phyloP scores from a whole-genome alignment of 1,139 yeast genomes.

The Suhomyces guaymorum region DNA sequence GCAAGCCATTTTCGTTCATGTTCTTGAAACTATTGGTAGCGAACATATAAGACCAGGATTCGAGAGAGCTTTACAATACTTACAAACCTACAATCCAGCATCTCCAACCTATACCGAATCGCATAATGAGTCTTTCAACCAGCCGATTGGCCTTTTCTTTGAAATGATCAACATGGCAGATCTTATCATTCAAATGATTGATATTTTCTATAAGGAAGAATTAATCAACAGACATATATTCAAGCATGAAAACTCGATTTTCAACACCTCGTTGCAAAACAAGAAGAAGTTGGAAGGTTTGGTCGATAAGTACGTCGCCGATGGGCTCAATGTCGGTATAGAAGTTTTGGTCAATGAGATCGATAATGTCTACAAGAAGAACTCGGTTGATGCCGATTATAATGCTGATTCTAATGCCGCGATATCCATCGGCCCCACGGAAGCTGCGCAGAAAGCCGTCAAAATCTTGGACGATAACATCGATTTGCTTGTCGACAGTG shows the following conservation, averaged over 20 bases:
- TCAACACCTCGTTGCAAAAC: slow-evolving; percentile 76
- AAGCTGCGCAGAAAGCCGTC: slow-evolving; percentile 66
- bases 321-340: slow-evolving; percentile 87
- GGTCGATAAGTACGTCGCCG: slow-evolving; percentile 88
- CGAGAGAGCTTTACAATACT: slow-evolving; percentile 69
- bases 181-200: slow-evolving; percentile 87
- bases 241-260: slow-evolving; percentile 70
- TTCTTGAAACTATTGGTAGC: slow-evolving; percentile 64
- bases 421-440: slow-evolving; percentile 56
- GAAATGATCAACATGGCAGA: slow-evolving; percentile 93
- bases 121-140: slow-evolving; percentile 47
- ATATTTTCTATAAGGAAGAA: slow-evolving; percentile 88
- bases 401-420: slow-evolving; percentile 25
- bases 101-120: slow-evolving; percentile 21
- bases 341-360: slow-evolving; percentile 84
- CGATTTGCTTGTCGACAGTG: slow-evolving; percentile 72
- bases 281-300: slow-evolving; percentile 78
- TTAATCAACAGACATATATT: slow-evolving; percentile 62
- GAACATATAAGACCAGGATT: slow-evolving; percentile 81
- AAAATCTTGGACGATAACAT: slow-evolving; percentile 71
- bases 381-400: slow-evolving; percentile 35
- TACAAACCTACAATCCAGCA: slow-evolving; percentile 71
- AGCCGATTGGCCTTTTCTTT: slow-evolving; percentile 83
- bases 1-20: slow-evolving; percentile 65
- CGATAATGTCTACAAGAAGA: slow-evolving; percentile 35